Evolutionary conservation across 179 eudicot species (phyloP), one percentile per base, ranked within the genome.

Genomic region (Corrigiola litoralis): DNA sequence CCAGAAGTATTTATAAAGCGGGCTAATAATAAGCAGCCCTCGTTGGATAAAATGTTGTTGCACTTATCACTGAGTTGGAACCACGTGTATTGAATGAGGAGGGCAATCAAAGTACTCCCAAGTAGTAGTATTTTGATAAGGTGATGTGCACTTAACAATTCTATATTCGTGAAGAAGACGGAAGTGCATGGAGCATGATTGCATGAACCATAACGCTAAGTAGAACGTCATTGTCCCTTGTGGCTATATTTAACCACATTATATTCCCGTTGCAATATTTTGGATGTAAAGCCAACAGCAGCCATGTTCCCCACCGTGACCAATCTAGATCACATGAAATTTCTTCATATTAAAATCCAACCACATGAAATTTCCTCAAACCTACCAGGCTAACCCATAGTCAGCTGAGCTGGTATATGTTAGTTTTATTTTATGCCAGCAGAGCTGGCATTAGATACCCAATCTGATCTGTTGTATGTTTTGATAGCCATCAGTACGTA

Each of bases 341-440:
- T 4, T 14, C 14, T 14, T 31, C 20, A 55, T 4, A 31, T 25
- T 31, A 55, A 31, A 55, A 6, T 58, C 62, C 62, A 58, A 23
- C 32, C 62, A 58, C 62, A 58, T 58, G 62, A 31, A 58, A 38
- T 58, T 58, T 58, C 62, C 62, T 57, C 46, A 57, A 38, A 34
- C 20, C 10, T 0, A 34, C 61, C 61, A 1, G 10, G 33, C 28
- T 17, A 20, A 36, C 21, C 24, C 8, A 38, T 58, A 18, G 32
- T 58, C 8, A 10, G 62, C 46, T 37, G 45, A 37, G 62, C n/a
- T n/a, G n/a, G n/a, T n/a, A n/a, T n/a, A n/a, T n/a, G n/a, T n/a
- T n/a, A n/a, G n/a, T n/a, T n/a, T n/a, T n/a, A n/a, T n/a, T n/a
- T n/a, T n/a, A n/a, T n/a, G 32, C 38, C 8, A 10, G 62, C 46